Base-by-base conservation (phyloP, 257 asterid species). In the Jasminum sambac region DNA sequence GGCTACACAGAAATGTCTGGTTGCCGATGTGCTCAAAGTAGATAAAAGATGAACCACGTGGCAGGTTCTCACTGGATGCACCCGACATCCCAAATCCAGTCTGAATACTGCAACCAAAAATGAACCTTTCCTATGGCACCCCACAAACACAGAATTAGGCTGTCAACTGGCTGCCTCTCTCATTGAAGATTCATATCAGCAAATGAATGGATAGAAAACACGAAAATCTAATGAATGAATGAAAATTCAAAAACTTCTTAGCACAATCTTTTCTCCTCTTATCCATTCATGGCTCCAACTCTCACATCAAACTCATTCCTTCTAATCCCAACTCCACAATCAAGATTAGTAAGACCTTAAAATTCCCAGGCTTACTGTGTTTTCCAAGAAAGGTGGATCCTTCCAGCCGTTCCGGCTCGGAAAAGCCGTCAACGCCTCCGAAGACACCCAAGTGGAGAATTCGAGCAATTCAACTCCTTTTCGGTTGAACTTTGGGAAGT, bases 251-350 rank as follows among this genome's bases (percentile, higher is more conserved):
- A 44, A 48, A 65, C 66, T 68, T 38, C 50, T 73, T 64, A 65
- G 23, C 60, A 39, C 63, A 21, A 36, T 58, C 7, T 38, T n/a
- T 41, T 30, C 44, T 66, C 44, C 55, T 59, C 68, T 78, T 59
- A 42, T 55, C 74, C 81, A 39, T 72, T 39, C 52, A 89, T 94
- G 99, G 96, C 99, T 82, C 90, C 90, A 80, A 81, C 96, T 44
- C 91, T 91, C 21, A 74, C 95, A 80, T 89, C 97, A 46, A 87
- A 87, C 67, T 84, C 96, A 73, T 87, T 87, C 75, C 82, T 89
- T 69, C 86, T 76, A 21, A 71, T 83, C 61, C 76, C 86, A 25
- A 64, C 87, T 19, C 89, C 95, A 14, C 84, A 66, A 41, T 78
- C 95, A n/a, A 78, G 83, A 59, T 52, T 67, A 77, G 40, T 70